phyloP scores from a whole-genome alignment of 2,329 filamentous ascomycete genomes.

The Colletotrichum graminicola region DNA sequence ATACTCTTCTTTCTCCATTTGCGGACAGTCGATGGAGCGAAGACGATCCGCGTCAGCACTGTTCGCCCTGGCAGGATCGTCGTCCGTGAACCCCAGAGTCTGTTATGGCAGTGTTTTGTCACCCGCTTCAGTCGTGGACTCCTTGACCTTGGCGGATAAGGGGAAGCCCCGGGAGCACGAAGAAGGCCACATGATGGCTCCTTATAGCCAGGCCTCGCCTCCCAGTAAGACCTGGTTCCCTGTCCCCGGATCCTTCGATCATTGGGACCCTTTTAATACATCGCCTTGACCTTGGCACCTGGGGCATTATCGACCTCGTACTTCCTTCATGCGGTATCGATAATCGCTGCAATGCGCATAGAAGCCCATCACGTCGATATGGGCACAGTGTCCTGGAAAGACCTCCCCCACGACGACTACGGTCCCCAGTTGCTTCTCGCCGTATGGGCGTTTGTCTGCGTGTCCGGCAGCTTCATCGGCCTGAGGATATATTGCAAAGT shows the following conservation, averaged over 20 bases:
- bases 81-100: constrained; percentile 10
- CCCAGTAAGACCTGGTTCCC: constrained; percentile 4
- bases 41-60: neutral
- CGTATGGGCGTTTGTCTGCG: constrained; percentile 32
- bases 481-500: constrained; percentile 45
- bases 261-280: constrained; percentile 21
- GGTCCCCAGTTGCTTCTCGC: constrained; percentile 31
- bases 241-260: constrained; percentile 23
- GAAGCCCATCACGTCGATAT: constrained; percentile 11
- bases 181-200: neutral
- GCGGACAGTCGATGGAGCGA: neutral
- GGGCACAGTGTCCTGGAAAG: constrained; percentile 24
- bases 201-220: constrained; percentile 35
- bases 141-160: neutral
- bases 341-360: neutral
- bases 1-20: constrained; percentile 23
- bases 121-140: constrained; percentile 1
- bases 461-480: constrained; percentile 39
- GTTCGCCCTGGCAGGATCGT: constrained; percentile 16
- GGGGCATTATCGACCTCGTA: neutral
- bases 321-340: neutral
- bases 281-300: constrained; percentile 11
- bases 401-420: constrained; percentile 40
- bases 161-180: neutral
- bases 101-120: constrained; percentile 19